Conservation (phyloP, 1,284 basidiomycete genomes). For the Leccinum subfulvum region DNA sequence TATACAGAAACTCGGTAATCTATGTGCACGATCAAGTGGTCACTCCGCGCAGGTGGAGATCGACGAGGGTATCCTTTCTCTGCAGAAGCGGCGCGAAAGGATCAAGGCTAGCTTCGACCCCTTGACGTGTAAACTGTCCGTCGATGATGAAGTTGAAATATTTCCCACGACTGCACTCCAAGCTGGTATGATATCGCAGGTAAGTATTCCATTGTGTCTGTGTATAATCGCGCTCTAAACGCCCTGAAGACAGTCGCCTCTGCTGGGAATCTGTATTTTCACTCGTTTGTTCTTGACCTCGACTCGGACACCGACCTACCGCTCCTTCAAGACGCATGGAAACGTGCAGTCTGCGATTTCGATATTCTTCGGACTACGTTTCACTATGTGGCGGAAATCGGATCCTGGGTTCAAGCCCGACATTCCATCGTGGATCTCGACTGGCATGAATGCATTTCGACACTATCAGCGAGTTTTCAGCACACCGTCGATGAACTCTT, state of each 20-base stretch:
- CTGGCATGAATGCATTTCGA: slow-evolving; percentile 34
- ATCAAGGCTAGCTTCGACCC: slow-evolving; percentile 16
- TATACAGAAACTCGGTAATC: slow-evolving; percentile 8
- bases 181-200: slow-evolving; percentile 52
- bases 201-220: slow-evolving; percentile 18
- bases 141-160: slow-evolving; percentile 36
- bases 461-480: slow-evolving; percentile 13
- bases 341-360: slow-evolving; percentile 31
- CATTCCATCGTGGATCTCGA: slow-evolving; percentile 38
- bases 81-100: slow-evolving; percentile 14
- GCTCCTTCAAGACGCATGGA: slow-evolving; percentile 40
- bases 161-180: slow-evolving; percentile 46
- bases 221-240: slow-evolving; percentile 2
- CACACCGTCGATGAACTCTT: slow-evolving; percentile 23
- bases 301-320: slow-evolving; percentile 27
- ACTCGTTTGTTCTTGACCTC: slow-evolving; percentile 44
- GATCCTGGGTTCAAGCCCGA: slow-evolving; percentile 44
- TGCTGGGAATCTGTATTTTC: slow-evolving; percentile 44
- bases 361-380: slow-evolving; percentile 49
- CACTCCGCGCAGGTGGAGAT: slow-evolving; percentile 1
- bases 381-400: slow-evolving; percentile 40
- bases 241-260: slow-evolving; percentile 43
- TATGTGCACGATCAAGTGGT: slow-evolving; percentile 1
- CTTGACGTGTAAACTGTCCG: slow-evolving; percentile 18
- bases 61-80: slow-evolving; percentile 5